Base-by-base conservation (phyloP, 768 basidiomycete species). In the Lactarius sp. region DNA sequence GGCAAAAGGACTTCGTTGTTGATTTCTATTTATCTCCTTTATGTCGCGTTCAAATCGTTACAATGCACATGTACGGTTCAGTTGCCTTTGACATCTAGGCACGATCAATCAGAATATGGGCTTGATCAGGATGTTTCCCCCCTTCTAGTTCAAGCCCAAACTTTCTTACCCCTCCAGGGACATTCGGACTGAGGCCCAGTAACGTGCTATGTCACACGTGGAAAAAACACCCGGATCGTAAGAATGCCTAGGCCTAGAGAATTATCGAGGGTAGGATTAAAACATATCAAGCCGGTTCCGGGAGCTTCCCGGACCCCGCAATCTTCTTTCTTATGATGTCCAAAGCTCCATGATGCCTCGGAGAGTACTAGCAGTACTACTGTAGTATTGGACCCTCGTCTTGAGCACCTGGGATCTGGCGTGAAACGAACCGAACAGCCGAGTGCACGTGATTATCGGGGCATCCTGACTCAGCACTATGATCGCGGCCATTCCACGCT, bases 311-410 rank as follows among this genome's bases (percentile, higher is more conserved):
- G 34, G 49, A 58, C 44, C 56, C 56, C 56, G 56, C 56, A 37
- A 33, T 46, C 42, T 57, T 46, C 52, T 47, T 47, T 36, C 49
- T 37, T 16, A 39, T 14, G 27, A 39, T 14, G 27, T 16, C 27
- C 18, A 59, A 51, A 37, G 58, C 50, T 31, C 44, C 16, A 61
- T 61, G 52, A 61, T 27, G 59, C 42, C 33, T 53, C 16, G 33
- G 27, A 27, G 27, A 27, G 27, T 27, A 27, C 27, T 27, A 27
- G 27, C 39, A 36, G 8, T 41, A 41, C 10, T 9, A 12, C 13
- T 12, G 39, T 41, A 41, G 10, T 41, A 13, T 41, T 12, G 39
- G 39, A 41, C 13, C 39, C 13, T 41, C 10, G 10, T 12, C 39
- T 37, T 37, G 6, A 10, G 36, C 36, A 37, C 60, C 52, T 47